Base-by-base conservation (phyloP, 768 basidiomycete species). In the Lentinula detonsa region DNA sequence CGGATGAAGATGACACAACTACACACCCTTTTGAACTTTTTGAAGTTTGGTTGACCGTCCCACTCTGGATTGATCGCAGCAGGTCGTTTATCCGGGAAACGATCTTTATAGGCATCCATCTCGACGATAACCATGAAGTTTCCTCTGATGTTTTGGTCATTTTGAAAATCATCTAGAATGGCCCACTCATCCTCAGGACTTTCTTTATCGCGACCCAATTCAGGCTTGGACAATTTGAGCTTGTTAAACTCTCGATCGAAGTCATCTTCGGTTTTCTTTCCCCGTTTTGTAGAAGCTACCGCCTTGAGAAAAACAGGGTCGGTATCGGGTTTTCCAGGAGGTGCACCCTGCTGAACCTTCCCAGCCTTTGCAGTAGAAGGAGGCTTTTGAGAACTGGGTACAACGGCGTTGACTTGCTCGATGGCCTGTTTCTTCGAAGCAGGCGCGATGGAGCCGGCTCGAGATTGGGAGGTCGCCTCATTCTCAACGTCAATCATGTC, bases 201-300 rank as follows among this genome's bases (percentile, higher is more conserved):
- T 48, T 57, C 57, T 15, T 45, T 40, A 3, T 18, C 18, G n/a
- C 34, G 45, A 34, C 35, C 16, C 35, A 73, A 74, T 54, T 84
- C 83, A 2, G 88, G 86, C 66, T 84, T 87, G 5, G 85, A 80
- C 49, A 92, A 88, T 65, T 82, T 85, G 60, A 92, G 74, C 48
- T 86, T 83, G 68, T 91, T 90, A 67, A 93, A 93, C 61, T 92
- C 90, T 16, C 86, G 80, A 72, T 93, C 90, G 62, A 90, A 90
- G 4, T 77, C 76, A 66, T 90, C 87, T 67, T 89, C 88, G 2
- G 72, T 64, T 67, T 80, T 86, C 75, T 86, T 89, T 1, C 85
- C 86, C 18, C 80, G 78, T 66, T 89, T 91, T 21, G 76, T 87
- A 1, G 88, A 88, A 8, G 90, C 88, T 31, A 92, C 75, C 0